Base-by-base conservation (phyloP, 805 yeast genomes). In the Naumovozyma castellii region DNA sequence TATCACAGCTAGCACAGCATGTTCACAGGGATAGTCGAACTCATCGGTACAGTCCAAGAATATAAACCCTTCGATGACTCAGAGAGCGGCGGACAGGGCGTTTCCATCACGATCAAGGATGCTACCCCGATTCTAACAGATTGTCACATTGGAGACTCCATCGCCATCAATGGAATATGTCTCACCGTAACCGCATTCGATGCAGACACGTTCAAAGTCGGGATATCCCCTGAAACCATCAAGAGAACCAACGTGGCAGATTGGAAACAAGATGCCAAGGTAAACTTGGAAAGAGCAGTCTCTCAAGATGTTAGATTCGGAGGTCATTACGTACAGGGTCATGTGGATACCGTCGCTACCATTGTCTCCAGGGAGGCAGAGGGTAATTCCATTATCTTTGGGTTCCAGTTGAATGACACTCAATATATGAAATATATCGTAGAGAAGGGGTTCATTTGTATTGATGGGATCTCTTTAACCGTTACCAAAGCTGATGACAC, bases 271-370 rank as follows among this genome's bases (percentile, higher is more conserved):
- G 88, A 85, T 2, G 59, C 73, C 15, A 71, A 69, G 43, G 95
- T 92, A 16, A 90, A 92, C 57, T 67, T 90, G 45, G 99, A 92
- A 61, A 71, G 99, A 43, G 99, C 99, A 0, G 86, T 92, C 25
- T 69, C 67, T 3, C 59, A 53, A 36, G 85, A 84, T 39, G 84
- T 78, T 5, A 69, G 98, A 46, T 76, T 88, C 53, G 99, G 99
- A 18, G 99, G 99, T 1, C 99, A 92, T 61, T 76, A 90, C 47
- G 99, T 92, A 2, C 98, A 92, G 54, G 99, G 98, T 4, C 99
- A 92, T 65, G 86, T 92, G 20, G 99, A 92, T 59, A 84, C 96
- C 0, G 71, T 80, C 28, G 96, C 96, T 2, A 61, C 58, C 28
- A 80, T 90, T 31, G 69, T 72, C 1, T 59, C 62, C 0, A 69